Evolutionary conservation across 176 grass and related monocot genomes (phyloP), one percentile per base, ranked within the genome.

Genomic region (Urochloa ruziziensis): DNA sequence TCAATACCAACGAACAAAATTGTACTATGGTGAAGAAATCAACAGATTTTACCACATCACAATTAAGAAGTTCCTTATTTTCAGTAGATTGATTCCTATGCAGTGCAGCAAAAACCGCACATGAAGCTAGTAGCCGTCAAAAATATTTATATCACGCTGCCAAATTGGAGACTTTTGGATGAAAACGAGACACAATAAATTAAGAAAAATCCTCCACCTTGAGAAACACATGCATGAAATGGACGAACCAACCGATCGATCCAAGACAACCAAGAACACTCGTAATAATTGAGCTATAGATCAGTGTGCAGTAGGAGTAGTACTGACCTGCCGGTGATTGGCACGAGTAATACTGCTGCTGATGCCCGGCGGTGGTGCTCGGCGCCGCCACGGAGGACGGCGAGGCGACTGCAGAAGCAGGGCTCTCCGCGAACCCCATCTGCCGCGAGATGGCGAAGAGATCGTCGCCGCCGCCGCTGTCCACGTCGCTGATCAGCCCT

Each of bases 391-490:
- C n/a, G 14, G 73, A 86, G 17, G 87, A 76, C 29, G 88, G 59
- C 18, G 79, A 47, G n/a, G 79, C 58, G 65, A 42, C 36, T 23
- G 87, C n/a, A n/a, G n/a, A n/a, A n/a, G n/a, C n/a, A n/a, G n/a
- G 30, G 77, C 64, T 87, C 25, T 83, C 92, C 63, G 44, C 42
- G 49, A 88, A 93, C 8, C 88, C 86, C 93, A 98, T 93, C 83
- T 95, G 95, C 27, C 92, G 82, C 7, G 95, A 95, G 87, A 98
- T 98, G 24, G 96, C 87, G 81, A 98, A 98, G 43, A 98, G 89
- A 85, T 98, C 96, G 63, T 95, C 96, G 71, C 88, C 75, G 28
- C 88, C 73, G 56, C 87, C 53, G 66, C 81, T 81, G 39, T 80
- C 85, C 58, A 90, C 59, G 51, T 87, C 78, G 17, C 77, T 68